Percentiles rank a stretch among this genome's conserved stretches.
These are phyloP conservation scores for Bruguiera hainesii DNA, from an alignment of 441 rosid species.

Conservation along the genomic window DNA sequence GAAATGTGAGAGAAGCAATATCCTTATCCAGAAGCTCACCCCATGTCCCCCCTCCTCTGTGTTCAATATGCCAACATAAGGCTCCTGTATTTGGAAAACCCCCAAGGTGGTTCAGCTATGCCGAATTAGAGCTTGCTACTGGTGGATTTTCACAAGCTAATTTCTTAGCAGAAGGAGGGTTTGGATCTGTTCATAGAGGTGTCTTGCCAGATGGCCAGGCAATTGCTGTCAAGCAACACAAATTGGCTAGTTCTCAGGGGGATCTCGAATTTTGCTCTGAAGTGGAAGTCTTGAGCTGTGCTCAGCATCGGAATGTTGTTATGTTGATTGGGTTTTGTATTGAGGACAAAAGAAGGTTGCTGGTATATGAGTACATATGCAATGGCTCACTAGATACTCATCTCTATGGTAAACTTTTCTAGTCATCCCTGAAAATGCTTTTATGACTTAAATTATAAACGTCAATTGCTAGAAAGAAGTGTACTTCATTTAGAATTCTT, in stretches of 20 bases:
- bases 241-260: constrained; percentile 95
- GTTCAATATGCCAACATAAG: constrained; percentile 95
- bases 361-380: constrained; percentile 97
- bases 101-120: constrained; percentile 86
- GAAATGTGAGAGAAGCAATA: constrained; percentile 83
- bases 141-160: constrained; percentile 90
- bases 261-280: constrained; percentile 98
- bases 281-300: constrained; percentile 99
- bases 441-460: neutral
- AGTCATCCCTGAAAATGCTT: neutral
- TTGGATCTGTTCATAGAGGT: constrained; percentile 98
- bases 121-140: constrained; percentile 93
- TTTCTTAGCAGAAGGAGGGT: constrained; percentile 99
- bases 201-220: constrained; percentile 88
- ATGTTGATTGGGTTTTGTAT: constrained; percentile 95
- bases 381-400: constrained; percentile 94
- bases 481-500: neutral
- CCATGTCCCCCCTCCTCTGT: constrained; percentile 92
- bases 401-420: constrained; percentile 66
- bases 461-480: neutral
- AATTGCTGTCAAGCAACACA: constrained; percentile 97
- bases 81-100: constrained; percentile 98
- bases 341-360: constrained; percentile 86
- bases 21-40: constrained; percentile 76
- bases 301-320: constrained; percentile 99